Evolutionary conservation across 2,329 filamentous ascomycete genomes (phyloP).

Genomic region (Aspergillus versicolor): DNA sequence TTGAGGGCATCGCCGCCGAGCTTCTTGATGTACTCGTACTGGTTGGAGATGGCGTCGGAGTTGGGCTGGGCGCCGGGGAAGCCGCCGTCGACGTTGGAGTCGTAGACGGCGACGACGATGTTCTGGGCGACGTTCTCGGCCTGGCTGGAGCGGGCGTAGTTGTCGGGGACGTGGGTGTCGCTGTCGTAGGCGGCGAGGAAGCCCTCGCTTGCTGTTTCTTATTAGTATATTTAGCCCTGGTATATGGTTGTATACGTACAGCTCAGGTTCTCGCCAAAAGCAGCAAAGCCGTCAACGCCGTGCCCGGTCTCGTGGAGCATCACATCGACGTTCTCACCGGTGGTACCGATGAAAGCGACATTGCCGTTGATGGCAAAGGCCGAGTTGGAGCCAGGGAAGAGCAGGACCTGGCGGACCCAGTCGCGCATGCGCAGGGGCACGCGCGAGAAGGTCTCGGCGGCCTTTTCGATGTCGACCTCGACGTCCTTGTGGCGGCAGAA

Average conservation of each 20-base stretch:
- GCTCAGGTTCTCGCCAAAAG: conserved; percentile 1
- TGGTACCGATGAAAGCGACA: conserved; percentile 5
- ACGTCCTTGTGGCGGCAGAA: conserved; percentile 10
- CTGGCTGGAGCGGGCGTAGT: conserved; percentile 8
- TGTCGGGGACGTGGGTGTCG: conserved; percentile 9
- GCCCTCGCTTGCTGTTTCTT: neutral
- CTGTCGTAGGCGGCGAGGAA: conserved; percentile 6
- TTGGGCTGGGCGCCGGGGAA: neutral
- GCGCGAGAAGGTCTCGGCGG: neutral
- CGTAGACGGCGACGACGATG: conserved; percentile 9
- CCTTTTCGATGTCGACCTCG: neutral
- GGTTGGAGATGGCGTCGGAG: neutral
- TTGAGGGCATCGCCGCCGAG: neutral
- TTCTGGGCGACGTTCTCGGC: conserved; percentile 13
- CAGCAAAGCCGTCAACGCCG: conserved; percentile 5
- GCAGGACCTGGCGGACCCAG: conserved; percentile 9
- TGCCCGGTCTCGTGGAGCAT: conserved; percentile 9
- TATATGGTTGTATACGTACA: neutral
- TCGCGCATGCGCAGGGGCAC: conserved; percentile 3
- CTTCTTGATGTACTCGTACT: conserved; percentile 2
- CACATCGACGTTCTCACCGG: conserved; percentile 8
- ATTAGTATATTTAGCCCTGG: too few relatives aligned
- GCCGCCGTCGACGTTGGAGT: conserved; percentile 2
- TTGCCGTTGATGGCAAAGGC: conserved; percentile 8
- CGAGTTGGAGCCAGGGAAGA: conserved; percentile 4